These are phyloP conservation scores for Plasmodium gonderi DNA, from an alignment of 169 alveolate species.

Conservation along the genomic window DNA sequence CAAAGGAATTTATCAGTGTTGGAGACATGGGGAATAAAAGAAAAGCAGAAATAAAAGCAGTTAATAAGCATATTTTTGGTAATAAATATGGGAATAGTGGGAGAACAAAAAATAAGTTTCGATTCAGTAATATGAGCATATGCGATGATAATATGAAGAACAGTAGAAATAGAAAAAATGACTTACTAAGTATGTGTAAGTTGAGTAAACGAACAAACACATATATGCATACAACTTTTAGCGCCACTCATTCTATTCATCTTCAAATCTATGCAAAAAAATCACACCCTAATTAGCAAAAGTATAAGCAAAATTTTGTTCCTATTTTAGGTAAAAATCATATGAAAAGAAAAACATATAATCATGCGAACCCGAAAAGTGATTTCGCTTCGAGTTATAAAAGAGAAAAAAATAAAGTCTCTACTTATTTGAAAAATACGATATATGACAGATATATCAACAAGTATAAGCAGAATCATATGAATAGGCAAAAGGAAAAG, in stretches of 20 bases:
- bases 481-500: constrained; percentile 19
- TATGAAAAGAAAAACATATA: constrained; percentile 48
- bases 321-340: constrained; percentile 12
- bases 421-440: constrained; percentile 47
- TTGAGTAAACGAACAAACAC: neutral
- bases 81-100: neutral
- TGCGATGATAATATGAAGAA: constrained; percentile 13
- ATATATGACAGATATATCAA: constrained; percentile 62
- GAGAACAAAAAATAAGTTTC: constrained; percentile 13
- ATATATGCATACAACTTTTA: no score
- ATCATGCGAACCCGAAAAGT: neutral
- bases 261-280: no score
- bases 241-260: no score
- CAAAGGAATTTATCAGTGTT: constrained; percentile 47
- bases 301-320: no score
- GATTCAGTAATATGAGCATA: constrained; percentile 26
- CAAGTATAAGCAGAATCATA: constrained; percentile 62
- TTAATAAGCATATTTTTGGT: neutral
- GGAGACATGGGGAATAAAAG: constrained; percentile 14
- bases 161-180: neutral
- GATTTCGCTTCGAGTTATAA: constrained; percentile 47
- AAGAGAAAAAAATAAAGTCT: constrained; percentile 24
- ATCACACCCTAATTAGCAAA: no score
- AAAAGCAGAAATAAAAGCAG: neutral
- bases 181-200: neutral